Base-by-base conservation (phyloP, 345 rosid species). In the Heritiera fomes region DNA sequence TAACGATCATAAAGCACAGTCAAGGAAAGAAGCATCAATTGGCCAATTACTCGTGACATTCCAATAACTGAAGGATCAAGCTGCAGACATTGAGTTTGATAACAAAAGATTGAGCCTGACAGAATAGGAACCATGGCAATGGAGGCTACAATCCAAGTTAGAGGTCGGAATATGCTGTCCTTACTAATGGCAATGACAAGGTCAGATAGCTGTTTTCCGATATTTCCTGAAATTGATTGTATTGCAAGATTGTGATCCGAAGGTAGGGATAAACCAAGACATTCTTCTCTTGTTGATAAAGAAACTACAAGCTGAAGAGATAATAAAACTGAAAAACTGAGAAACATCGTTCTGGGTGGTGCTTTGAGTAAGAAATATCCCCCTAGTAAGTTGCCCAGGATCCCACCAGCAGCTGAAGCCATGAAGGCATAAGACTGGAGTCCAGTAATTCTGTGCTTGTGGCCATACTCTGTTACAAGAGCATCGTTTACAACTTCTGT, bases 401-500 rank as follows among this genome's bases (percentile, higher is more conserved):
- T 80, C 62, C 97, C 98, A 75, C 98, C 98, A 2, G 82, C 87
- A 45, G 98, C 98, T 55, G 84, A 88, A 84, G 98, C 97, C 93
- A 95, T 92, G 68, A 90, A 91, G 15, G 93, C 96, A 69, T 91
- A 95, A 67, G 97, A 91, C 77, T 95, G 98, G 61, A 93, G 94
- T 71, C 91, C 86, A 45, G 82, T 81, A 14, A 85, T 81, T 75
- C 73, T 77, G 75, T 86, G 87, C 78, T 88, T 87, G 63, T 89
- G 85, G 50, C 97, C 98, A 66, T 86, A 93, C 80, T 93, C 99
- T 28, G 98, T 91, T 47, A 95, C 92, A 68, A 95, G 92, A 77
- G 99, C 99, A 60, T 93, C 98, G 60, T 89, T 86, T 11, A 98
- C 93, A 14, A 95, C 98, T 86, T 95, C 98, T 20, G 91, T 84